Evolutionary conservation across 2,329 filamentous ascomycete species (phyloP).

Genomic region (Calonectria pseudoturangicola): DNA sequence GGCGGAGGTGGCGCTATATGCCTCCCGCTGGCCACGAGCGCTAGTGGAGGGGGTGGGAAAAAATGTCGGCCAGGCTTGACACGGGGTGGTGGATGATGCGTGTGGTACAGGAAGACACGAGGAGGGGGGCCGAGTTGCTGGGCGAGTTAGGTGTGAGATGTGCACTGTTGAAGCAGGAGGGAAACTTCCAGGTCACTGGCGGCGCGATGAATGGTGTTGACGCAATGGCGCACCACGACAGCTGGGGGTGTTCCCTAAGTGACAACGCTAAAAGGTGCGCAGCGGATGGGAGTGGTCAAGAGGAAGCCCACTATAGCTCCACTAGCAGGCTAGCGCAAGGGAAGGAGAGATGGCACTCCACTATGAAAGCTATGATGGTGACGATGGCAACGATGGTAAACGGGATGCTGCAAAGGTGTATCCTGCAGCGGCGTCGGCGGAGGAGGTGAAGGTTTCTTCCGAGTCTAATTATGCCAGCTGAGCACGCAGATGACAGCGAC

Average conservation of each 20-base stretch:
- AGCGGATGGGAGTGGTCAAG: constrained; percentile 2
- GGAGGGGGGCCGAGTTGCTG: constrained; percentile 38
- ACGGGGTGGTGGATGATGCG: constrained; percentile 44
- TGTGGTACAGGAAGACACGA: constrained; percentile 36
- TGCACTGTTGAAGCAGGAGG: constrained; percentile 30
- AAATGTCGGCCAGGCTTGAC: constrained; percentile 35
- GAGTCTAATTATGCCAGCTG: neutral
- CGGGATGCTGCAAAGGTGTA: neutral
- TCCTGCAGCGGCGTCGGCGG: neutral
- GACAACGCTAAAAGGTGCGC: constrained; percentile 29
- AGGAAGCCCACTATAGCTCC: constrained; percentile 30
- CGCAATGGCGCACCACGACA: constrained; percentile 50
- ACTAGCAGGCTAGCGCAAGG: constrained; percentile 27
- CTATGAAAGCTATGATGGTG: neutral
- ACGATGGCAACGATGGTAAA: neutral
- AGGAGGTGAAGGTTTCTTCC: neutral
- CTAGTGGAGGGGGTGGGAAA: constrained; percentile 39
- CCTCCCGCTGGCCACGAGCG: constrained; percentile 46
- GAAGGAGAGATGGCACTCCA: constrained; percentile 12
- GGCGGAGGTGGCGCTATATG: constrained; percentile 55
- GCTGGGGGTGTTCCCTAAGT: constrained; percentile 17
- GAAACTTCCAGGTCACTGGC: constrained; percentile 46
- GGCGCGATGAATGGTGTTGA: constrained; percentile 53
- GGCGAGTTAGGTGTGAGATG: constrained; percentile 35
- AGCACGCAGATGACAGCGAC: neutral